A percentile compares a stretch with the other conserved stretches of the same genome.
phyloP scores from a whole-genome alignment of 352 stramenopile genomes.

The Globisporangium emineosum region DNA sequence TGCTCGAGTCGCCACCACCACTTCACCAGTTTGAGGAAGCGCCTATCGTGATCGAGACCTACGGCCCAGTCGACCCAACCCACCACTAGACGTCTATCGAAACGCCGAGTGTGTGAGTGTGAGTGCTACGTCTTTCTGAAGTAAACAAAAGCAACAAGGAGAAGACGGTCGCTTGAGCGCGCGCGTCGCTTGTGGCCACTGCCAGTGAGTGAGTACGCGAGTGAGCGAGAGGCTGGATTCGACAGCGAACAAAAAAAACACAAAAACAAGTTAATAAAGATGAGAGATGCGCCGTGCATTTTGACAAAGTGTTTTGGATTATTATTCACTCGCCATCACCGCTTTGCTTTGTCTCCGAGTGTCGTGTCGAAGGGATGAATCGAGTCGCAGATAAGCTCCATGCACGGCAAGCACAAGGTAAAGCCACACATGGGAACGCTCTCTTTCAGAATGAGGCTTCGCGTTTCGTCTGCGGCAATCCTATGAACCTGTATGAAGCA shows the following conservation, averaged over 20 bases:
- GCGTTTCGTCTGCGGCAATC: too few species aligned
- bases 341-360: background rate
- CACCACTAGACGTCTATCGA: slow-evolving; percentile 46
- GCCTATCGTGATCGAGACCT: slow-evolving; percentile 87
- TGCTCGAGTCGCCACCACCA: slow-evolving; percentile 76
- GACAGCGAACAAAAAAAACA: slow-evolving; percentile 7
- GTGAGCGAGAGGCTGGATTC: background rate
- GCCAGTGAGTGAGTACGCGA: background rate
- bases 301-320: background rate
- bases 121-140: slow-evolving; percentile 13
- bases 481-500: too few species aligned
- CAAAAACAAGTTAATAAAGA: slow-evolving; percentile 10
- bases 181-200: background rate
- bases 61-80: slow-evolving; percentile 79
- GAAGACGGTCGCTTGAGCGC: background rate
- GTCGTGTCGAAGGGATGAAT: too few species aligned
- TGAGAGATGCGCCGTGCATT: slow-evolving; percentile 10
- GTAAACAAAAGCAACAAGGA: slow-evolving; percentile 3
- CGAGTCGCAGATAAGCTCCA: background rate
- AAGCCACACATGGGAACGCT: background rate
- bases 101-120: background rate
- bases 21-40: slow-evolving; percentile 89
- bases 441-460: too few species aligned
- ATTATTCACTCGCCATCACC: background rate
- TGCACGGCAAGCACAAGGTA: background rate